These are phyloP conservation scores for Amanita brunnescens DNA, from an alignment of 768 basidiomycete genomes.

Conservation along the genomic window DNA sequence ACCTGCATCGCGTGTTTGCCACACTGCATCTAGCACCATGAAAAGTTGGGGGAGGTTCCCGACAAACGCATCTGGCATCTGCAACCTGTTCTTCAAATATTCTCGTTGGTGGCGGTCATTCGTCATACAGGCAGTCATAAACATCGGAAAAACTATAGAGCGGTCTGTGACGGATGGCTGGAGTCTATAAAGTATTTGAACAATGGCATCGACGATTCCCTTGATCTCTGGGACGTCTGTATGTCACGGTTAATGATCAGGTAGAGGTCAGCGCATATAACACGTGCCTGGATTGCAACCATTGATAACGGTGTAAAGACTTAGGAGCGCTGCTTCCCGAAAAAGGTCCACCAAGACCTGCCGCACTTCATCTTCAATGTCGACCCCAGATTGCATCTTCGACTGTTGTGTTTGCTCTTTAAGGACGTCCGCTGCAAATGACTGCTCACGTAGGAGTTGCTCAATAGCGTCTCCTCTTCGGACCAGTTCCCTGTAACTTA, in stretches of 20 bases:
- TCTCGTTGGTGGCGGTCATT: conserved; percentile 52
- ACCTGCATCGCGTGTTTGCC: conserved; percentile 56
- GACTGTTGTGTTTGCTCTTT: conserved; percentile 24
- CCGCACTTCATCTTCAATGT: conserved; percentile 37
- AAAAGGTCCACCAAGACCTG: conserved; percentile 46
- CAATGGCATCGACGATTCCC: conserved; percentile 44
- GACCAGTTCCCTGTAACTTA: conserved; percentile 70
- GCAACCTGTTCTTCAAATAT: conserved; percentile 49
- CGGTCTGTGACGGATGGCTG: conserved; percentile 56
- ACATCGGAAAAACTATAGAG: conserved; percentile 62
- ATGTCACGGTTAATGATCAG: background rate
- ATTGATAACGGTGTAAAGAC: conserved; percentile 63
- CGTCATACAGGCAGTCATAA: conserved; percentile 66
- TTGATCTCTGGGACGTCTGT: conserved; percentile 67
- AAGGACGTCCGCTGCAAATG: conserved; percentile 21
- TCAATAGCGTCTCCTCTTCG: conserved; percentile 67
- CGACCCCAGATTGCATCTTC: conserved; percentile 21
- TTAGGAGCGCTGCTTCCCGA: conserved; percentile 56
- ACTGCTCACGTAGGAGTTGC: conserved; percentile 45
- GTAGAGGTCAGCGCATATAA: background rate
- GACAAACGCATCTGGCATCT: conserved; percentile 44
- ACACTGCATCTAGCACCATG: conserved; percentile 57
- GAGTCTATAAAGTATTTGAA: conserved; percentile 44
- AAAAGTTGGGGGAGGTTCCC: conserved; percentile 53
- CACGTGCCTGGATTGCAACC: conserved; percentile 59